A percentile compares a stretch with the other conserved stretches of the same genome.
Evolutionary conservation across 371 early-diverging fungal genomes (phyloP).

Genomic region (Scutellospora calospora): DNA sequence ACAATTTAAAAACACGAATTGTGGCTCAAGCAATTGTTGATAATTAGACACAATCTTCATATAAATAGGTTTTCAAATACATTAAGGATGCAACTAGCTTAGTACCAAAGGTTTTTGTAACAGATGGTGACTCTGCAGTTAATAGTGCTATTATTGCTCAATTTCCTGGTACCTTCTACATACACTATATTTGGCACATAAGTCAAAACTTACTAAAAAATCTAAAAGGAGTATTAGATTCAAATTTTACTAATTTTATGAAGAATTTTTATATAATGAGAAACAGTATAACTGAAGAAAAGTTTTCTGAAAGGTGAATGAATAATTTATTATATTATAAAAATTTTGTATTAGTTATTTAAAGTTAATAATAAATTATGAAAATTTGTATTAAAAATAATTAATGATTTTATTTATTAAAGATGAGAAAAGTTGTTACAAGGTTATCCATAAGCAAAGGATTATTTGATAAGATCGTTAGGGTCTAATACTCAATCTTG

Average conservation of each 20-base stretch:
- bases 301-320: neutral
- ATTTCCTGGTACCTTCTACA: neutral
- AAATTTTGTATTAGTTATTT: too few relatives aligned
- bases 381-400: too few relatives aligned
- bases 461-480: neutral
- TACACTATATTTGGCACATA: neutral
- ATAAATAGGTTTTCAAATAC: neutral
- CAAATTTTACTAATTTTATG: neutral
- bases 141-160: neutral
- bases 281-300: neutral
- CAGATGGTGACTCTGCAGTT: neutral
- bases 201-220: neutral
- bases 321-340: neutral
- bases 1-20: neutral
- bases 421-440: neutral
- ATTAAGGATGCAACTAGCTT: neutral
- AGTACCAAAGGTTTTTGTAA: neutral
- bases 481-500: neutral
- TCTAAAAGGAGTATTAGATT: neutral
- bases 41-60: neutral
- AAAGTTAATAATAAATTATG: too few relatives aligned
- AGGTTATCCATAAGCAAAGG: neutral
- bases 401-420: neutral
- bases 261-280: neutral
- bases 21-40: slow-evolving; percentile 10